Conservation (phyloP, 75 land plant species). For the Adiantum capillusveneris region DNA sequence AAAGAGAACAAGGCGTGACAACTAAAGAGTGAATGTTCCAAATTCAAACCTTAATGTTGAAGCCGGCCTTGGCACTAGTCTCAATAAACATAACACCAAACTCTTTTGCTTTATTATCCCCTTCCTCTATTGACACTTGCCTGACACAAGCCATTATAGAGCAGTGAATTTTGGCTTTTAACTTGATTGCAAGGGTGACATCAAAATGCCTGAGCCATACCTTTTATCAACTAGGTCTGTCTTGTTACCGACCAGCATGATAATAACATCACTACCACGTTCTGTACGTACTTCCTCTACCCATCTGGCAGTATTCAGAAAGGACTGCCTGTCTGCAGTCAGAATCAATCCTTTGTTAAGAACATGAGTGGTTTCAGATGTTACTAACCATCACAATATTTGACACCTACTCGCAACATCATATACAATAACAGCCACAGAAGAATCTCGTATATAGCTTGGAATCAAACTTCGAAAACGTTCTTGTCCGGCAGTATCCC, state of each 20-base stretch:
- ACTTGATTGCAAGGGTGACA: not conserved
- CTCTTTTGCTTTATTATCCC: conserved; percentile 52
- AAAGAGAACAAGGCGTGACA: not conserved
- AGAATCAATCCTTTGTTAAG: not conserved
- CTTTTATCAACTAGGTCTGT: conserved; percentile 72
- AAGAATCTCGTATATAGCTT: conserved; percentile 46
- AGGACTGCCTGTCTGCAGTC: conserved; percentile 48
- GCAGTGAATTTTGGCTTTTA: not conserved
- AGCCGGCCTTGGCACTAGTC: conserved; percentile 72
- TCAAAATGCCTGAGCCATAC: conserved; percentile 2
- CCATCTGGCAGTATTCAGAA: conserved; percentile 49
- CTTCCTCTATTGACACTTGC: conserved; percentile 72
- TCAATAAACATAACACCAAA: conserved; percentile 61
- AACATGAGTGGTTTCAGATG: not conserved
- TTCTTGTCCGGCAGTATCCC: conserved; percentile 54
- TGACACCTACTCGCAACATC: conserved; percentile 39
- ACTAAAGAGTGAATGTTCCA: not conserved
- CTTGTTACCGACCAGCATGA: conserved; percentile 72
- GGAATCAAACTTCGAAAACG: conserved; percentile 48
- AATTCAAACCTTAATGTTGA: conserved; percentile 51
- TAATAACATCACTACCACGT: conserved; percentile 70
- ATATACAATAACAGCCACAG: conserved; percentile 44
- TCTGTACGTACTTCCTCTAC: conserved; percentile 69
- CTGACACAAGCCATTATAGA: conserved; percentile 8
- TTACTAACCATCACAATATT: too few relatives aligned